phyloP scores from a whole-genome alignment of 2,329 filamentous ascomycete genomes.

The Beauveria brongniartii region DNA sequence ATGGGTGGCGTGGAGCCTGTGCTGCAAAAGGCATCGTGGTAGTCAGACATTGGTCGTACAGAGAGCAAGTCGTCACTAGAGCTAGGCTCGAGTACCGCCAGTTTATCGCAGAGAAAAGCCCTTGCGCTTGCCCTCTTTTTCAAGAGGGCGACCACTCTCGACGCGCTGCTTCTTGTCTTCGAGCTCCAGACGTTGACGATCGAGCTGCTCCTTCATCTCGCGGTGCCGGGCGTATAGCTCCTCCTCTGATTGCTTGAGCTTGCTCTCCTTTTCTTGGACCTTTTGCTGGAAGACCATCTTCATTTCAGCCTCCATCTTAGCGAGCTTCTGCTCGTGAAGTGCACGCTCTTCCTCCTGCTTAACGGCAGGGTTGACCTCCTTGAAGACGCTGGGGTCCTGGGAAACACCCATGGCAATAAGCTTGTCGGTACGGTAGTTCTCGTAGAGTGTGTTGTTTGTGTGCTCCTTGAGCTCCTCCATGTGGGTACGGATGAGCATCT shows the following conservation, averaged over 20 bases:
- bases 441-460: constrained; percentile 97
- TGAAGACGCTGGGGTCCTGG: constrained; percentile 98
- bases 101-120: constrained; percentile 94
- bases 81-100: constrained; percentile 16
- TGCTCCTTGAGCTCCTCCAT: constrained; percentile 99
- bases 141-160: constrained; percentile 90
- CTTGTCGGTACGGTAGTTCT: constrained; percentile 99
- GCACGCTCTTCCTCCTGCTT: constrained; percentile 99
- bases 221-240: constrained; percentile 96
- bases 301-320: constrained; percentile 99
- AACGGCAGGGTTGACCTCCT: constrained; percentile 99
- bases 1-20: constrained; percentile 48
- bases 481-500: constrained; percentile 99
- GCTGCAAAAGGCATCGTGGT: constrained; percentile 50
- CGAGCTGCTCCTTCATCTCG: constrained; percentile 99
- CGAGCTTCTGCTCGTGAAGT: constrained; percentile 97
- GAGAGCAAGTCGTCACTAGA: constrained; percentile 18
- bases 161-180: constrained; percentile 97
- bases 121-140: constrained; percentile 98
- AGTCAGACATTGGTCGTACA: constrained; percentile 48
- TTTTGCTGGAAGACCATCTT: constrained; percentile 99
- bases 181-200: constrained; percentile 86
- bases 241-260: constrained; percentile 98
- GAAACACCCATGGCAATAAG: constrained; percentile 97
- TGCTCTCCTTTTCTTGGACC: constrained; percentile 98